Base-by-base conservation (phyloP, 2,329 filamentous ascomycete species). In the Bipolaris victoriae region DNA sequence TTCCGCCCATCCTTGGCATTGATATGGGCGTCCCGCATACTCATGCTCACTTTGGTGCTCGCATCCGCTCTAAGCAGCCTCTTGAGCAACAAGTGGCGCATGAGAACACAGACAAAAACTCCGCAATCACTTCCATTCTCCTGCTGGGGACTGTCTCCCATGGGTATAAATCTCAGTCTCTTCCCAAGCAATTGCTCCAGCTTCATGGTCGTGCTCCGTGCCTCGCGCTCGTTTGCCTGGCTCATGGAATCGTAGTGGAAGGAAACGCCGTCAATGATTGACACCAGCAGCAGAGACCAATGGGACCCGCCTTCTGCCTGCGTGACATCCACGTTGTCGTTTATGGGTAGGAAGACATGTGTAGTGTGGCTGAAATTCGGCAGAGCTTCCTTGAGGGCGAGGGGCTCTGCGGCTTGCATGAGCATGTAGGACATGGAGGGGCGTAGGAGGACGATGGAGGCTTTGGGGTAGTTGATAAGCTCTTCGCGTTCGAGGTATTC, bases 201-300 rank as follows among this genome's bases (percentile, higher is more conserved):
- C 68, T 92, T 90, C 46, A 84, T 79, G 0, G 89, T 86, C 6
- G 90, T 89, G 1, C 84, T 79, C 49, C 84, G 83, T 0, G 91
- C 95, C 64, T 96, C 90, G 40, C 83, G 79, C 58, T 86, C 85
- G 77, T 99, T 98, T 37, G 86, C 84, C 1, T 88, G 87, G 2
- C 86, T 85, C 24, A 98, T 82, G 1, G 90, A 94, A 78, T 99
- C 95, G 79, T 99, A 99, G 81, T 99, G 95, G 76, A 99, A 99
- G 0, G 94, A 91, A 2, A 97, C 88, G 7, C 91, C 88, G 73
- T 99, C 95, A 48, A 96, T 87, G 39, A 92, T 85, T 11, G 89
- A 92, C 31, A 99, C 93, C 2, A 99, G 85, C 0, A 99, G 86
- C 0, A 99, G 81, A 0, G 92, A 96, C 95, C 95, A 99, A 76